Base-by-base conservation (phyloP, 129 eudicot species). In the Arctium lappa region DNA sequence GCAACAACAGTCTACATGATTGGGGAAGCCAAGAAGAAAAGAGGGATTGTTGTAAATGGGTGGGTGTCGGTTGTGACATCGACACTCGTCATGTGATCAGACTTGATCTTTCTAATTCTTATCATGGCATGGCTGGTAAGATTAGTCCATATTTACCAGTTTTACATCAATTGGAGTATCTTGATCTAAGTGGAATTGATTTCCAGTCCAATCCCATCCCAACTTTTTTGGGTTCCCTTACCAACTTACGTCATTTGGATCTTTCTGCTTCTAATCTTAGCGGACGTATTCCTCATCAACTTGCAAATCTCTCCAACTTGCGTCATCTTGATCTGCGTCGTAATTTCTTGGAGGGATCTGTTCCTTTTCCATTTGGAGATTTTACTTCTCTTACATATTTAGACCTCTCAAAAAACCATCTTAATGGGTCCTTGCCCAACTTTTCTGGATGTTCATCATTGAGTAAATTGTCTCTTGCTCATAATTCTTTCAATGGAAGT, bases 1-100 rank as follows among this genome's bases (percentile, higher is more conserved):
- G 0, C 8, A 0, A 56, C 27, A 16, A 56, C 65, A 56, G 4
- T 56, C 65, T 56, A 4, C 6, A 56, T n/a, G 22, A 1, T 7
- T 86, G 86, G 89, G 77, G 81, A 6, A 46, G 7, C 32, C 39
- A 69, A 56, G 65, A 56, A 15, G 65, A 53, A 13, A 16, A 53
- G 0, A 53, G 18, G n/a, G 88, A 84, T 5, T 82, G 91, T 6
- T 85, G 91, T 65, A 27, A 32, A 40, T 88, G 91, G 91, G 30
- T 13, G 3, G 85, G 91, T 6, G 77, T 88, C 36, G 9, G 6
- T 0, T 82, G 75, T 38, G 34, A 8, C 75, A 33, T 4, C 42
- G 9, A 1, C 9, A 77, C 86, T 0, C 60, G 83, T 60, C 85
- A 76, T 81, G 87, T 87, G 22, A 62, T 40, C 16, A 12, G 0